These are phyloP conservation scores for Fusarium sp. DNA, from an alignment of 2,329 filamentous ascomycete genomes.

Conservation along the genomic window DNA sequence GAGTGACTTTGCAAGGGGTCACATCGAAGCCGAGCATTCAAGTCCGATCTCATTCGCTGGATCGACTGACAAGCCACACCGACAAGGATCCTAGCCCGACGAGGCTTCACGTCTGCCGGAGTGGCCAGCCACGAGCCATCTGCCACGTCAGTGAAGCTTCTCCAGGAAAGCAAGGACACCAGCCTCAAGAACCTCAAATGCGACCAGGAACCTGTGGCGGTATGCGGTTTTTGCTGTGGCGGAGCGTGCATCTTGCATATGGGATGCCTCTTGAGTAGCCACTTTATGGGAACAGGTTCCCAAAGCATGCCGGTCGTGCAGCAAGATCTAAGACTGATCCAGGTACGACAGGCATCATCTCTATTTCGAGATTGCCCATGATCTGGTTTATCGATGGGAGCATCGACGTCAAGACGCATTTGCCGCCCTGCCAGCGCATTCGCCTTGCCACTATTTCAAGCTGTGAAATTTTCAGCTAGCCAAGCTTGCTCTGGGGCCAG, in stretches of 20 bases:
- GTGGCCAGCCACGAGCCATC: slow-evolving; percentile 51
- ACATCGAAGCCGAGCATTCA: neutral
- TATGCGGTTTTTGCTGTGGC: slow-evolving; percentile 52
- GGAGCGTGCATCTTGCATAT: slow-evolving; percentile 49
- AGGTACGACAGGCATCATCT: slow-evolving; percentile 20
- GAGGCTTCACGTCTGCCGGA: slow-evolving; percentile 41
- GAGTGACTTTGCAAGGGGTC: slow-evolving; percentile 49
- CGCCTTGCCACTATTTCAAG: slow-evolving; percentile 40
- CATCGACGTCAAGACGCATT: slow-evolving; percentile 41
- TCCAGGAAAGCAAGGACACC: slow-evolving; percentile 41
- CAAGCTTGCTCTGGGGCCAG: slow-evolving; percentile 20
- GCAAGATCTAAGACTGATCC: slow-evolving; percentile 41
- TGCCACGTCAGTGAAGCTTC: slow-evolving; percentile 58
- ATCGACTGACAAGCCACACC: slow-evolving; percentile 41
- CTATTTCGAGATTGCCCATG: slow-evolving; percentile 15
- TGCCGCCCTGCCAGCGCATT: slow-evolving; percentile 46
- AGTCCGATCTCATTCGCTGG: slow-evolving; percentile 36
- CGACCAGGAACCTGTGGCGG: slow-evolving; percentile 35
- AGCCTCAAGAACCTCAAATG: slow-evolving; percentile 53
- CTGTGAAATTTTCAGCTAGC: slow-evolving; percentile 45
- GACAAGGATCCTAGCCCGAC: slow-evolving; percentile 25
- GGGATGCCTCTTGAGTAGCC: slow-evolving; percentile 47
- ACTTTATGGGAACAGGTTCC: slow-evolving; percentile 39
- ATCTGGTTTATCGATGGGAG: slow-evolving; percentile 5
- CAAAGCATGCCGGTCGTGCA: slow-evolving; percentile 37